phyloP scores from a whole-genome alignment of 148 eudicot genomes.

The Oxyria digyna region DNA sequence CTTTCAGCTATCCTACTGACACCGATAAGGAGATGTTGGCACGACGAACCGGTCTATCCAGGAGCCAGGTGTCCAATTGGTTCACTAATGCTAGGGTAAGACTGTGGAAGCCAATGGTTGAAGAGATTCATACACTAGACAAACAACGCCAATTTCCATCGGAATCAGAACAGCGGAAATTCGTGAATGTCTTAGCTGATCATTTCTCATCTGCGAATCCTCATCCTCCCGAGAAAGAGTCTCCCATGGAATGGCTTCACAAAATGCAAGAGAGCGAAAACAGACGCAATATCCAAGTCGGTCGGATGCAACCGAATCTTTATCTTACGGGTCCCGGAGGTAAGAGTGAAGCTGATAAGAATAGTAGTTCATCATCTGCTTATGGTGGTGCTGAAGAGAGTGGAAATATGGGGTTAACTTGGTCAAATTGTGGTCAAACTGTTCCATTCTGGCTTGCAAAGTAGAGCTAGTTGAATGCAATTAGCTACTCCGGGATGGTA shows the following conservation, averaged over 20 bases:
- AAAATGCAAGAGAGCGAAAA: constrained; percentile 5
- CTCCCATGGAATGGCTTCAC: constrained; percentile 10
- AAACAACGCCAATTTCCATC: constrained; percentile 22
- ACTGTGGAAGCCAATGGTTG: constrained; percentile 45
- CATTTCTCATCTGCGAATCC: constrained; percentile 13
- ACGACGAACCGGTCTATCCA: constrained; percentile 33
- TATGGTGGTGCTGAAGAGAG: constrained; percentile 9
- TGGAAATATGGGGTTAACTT: constrained; percentile 15
- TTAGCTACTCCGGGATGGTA: background rate
- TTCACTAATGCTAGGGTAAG: constrained; percentile 44
- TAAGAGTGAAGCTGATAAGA: background rate
- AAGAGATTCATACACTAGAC: constrained; percentile 37
- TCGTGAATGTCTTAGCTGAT: constrained; percentile 11
- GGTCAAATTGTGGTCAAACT: constrained; percentile 25
- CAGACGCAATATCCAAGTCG: background rate
- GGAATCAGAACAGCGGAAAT: constrained; percentile 8
- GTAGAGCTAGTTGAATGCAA: constrained; percentile 11
- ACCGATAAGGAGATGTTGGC: constrained; percentile 40
- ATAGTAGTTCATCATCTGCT: background rate
- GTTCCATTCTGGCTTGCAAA: constrained; percentile 37
- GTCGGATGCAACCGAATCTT: background rate
- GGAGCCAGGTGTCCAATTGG: constrained; percentile 46
- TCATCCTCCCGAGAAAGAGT: constrained; percentile 18
- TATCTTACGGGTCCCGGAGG: background rate
- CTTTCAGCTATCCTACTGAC: constrained; percentile 38